Percentiles rank a stretch among this genome's conserved stretches.
Conservation (phyloP, 2,329 filamentous ascomycete species). For the Cercospora sp. region DNA sequence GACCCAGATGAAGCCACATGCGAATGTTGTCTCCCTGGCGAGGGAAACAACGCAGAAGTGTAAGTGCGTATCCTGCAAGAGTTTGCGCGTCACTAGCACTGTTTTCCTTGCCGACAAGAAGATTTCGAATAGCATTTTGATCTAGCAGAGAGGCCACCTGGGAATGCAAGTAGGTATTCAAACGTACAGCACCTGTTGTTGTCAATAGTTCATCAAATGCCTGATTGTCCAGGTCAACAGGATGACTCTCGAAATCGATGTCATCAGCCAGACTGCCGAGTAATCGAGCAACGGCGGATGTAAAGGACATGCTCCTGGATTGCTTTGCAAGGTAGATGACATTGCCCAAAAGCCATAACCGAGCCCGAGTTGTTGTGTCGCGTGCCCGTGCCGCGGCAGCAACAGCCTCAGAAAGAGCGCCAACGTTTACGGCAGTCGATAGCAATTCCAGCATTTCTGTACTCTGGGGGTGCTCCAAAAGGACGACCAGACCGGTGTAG, state of each 20-base stretch:
- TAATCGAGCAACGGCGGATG: constrained; percentile 56
- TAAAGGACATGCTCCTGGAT: constrained; percentile 46
- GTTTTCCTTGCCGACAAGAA: constrained; percentile 28
- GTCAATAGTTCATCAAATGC: constrained; percentile 51
- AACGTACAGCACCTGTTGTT: constrained; percentile 28
- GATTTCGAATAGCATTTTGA: constrained; percentile 66
- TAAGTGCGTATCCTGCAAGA: constrained; percentile 82
- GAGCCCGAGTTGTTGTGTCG: constrained; percentile 38
- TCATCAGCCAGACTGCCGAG: constrained; percentile 58
- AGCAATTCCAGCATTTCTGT: constrained; percentile 31
- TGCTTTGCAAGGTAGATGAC: constrained; percentile 50
- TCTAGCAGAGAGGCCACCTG: constrained; percentile 73
- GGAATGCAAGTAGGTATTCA: constrained; percentile 57
- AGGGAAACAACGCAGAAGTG: constrained; percentile 82
- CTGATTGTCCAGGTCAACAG: constrained; percentile 36
- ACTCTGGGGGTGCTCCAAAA: constrained; percentile 34
- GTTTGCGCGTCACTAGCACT: constrained; percentile 62
- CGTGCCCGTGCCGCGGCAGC: constrained; percentile 5
- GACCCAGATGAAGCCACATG: constrained; percentile 85
- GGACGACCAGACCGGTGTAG: constrained; percentile 33
- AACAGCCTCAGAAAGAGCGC: constrained; percentile 26
- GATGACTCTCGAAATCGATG: constrained; percentile 52
- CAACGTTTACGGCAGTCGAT: constrained; percentile 28
- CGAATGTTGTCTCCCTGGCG: constrained; percentile 80
- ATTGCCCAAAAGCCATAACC: constrained; percentile 60